Base-by-base conservation (phyloP, 441 rosid species). In the Populus hybrid region DNA sequence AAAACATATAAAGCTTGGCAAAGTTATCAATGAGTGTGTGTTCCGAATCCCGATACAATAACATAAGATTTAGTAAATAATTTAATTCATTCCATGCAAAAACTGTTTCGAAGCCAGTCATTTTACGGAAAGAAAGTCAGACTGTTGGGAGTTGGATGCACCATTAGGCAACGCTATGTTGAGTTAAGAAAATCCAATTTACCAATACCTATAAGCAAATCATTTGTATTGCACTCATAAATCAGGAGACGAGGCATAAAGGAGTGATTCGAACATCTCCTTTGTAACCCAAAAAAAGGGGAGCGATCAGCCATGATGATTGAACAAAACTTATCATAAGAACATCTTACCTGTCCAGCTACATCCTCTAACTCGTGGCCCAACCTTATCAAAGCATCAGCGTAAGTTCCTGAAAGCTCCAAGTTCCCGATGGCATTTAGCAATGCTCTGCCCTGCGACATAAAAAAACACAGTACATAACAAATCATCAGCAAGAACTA, bases 381-480 rank as follows among this genome's bases (percentile, higher is more conserved):
- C 57, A 86, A 66, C 71, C 69, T 81, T 57, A 65, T 79, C 79
- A 88, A 82, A 78, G 89, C 89, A 67, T 88, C 87, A 8, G 89
- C 84, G 79, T 85, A 84, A 70, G 87, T 76, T 26, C 89, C 88
- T 7, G 83, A 50, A 38, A 86, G 84, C 83, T 84, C 86, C 79
- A 88, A 78, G 73, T 85, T 88, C 68, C 88, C 87, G 64, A 88
- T 79, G 21, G 85, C 91, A 82, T 85, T 85, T 20, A 84, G 81
- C 84, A 88, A 74, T 14, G 86, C 89, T 80, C 91, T 82, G 36
- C 89, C 88, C 86, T 88, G 83, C 74, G 81, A 18, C 59, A 65
- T 54, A 20, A 24, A 34, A n/a, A 23, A 16, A 46, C 38, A 59
- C 32, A 8, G 5, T 12, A 24, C 10, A 28, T 6, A 30, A 20